Evolutionary conservation across 2,329 filamentous ascomycete genomes (phyloP), one percentile per base, ranked within the genome.

Genomic region (Colletotrichum australisinense): DNA sequence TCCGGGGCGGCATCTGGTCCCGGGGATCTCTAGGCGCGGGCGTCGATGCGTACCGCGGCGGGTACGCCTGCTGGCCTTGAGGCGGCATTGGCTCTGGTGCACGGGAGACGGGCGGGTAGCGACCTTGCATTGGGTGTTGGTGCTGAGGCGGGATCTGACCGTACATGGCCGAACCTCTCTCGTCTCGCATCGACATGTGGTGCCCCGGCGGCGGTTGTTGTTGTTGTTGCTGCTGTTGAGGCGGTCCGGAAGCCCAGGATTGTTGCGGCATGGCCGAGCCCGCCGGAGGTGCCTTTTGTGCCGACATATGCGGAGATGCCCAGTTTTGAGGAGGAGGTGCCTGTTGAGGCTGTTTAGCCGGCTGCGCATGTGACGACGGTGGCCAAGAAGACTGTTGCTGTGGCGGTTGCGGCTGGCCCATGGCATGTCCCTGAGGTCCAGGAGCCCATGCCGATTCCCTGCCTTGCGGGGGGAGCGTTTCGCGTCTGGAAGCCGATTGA

Each of bases 1-100:
- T 87, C 24, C 86, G 83, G 1, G 80, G 80, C 1, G 83, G 83
- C 22, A 83, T 81, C 11, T 86, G 83, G 72, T 88, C 86, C 56
- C 86, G 83, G 59, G 83, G 81, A 35, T 82, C 82, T 12, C 79
- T 81, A 5, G 85, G 84, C 2, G 79, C 83, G 1, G 86, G 83
- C 4, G 86, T 84, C 16, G 81, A 84, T 9, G 83, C 80, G 74
- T 88, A 88, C 7, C 86, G 83, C 24, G 82, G 75, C 30, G 74
- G 74, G 75, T 87, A 88, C 3, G 81, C 76, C 4, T 78, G 77
- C n/a, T 78, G 80, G 8, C 80, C 77, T 73, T 85, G 85, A 4
- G 83, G 82, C 3, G 84, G 82, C 26, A 83, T 82, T 12, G 81
- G 78, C 52, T 88, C 86, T 11, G 84, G 82, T 12, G 81, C 83